These are phyloP conservation scores for Ceratocystis colombiana DNA, from an alignment of 2,329 filamentous ascomycete genomes.

Conservation along the genomic window DNA sequence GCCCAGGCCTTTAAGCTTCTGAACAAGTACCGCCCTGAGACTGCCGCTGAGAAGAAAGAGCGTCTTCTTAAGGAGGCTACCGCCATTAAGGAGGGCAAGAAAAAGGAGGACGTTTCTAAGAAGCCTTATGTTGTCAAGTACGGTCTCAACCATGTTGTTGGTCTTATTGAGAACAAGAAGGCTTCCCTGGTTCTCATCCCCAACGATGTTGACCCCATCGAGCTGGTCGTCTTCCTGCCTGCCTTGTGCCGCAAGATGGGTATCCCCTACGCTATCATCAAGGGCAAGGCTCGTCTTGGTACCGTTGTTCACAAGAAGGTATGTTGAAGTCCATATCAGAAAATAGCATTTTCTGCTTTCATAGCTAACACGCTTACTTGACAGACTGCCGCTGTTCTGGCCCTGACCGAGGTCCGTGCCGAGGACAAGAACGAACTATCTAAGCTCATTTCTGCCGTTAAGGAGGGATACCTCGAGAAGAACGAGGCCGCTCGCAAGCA, in stretches of 20 bases:
- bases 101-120: conserved; percentile 99
- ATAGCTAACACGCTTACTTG: conserved; percentile 30
- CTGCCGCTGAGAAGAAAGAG: conserved; percentile 99
- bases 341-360: conserved; percentile 4
- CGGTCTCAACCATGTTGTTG: conserved; percentile 98
- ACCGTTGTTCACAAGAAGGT: conserved; percentile 99
- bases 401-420: conserved; percentile 88
- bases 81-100: conserved; percentile 96
- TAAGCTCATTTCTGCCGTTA: conserved; percentile 92
- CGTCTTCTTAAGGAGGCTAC: conserved; percentile 96
- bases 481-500: conserved; percentile 81
- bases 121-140: conserved; percentile 99
- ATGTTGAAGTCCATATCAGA: conserved; percentile 28
- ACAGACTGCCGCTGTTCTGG: conserved; percentile 88
- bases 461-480: conserved; percentile 96
- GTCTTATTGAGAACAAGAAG: conserved; percentile 99
- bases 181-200: conserved; percentile 94
- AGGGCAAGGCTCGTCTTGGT: conserved; percentile 98
- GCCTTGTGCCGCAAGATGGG: conserved; percentile 99
- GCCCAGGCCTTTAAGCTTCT: conserved; percentile 97
- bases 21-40: conserved; percentile 99
- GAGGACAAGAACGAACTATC: conserved; percentile 98
- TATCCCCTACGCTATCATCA: conserved; percentile 96
- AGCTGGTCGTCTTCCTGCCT: conserved; percentile 97
- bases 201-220: conserved; percentile 99